These are phyloP conservation scores for Mycena citricolor DNA, from an alignment of 1,284 basidiomycete species.

Conservation along the genomic window DNA sequence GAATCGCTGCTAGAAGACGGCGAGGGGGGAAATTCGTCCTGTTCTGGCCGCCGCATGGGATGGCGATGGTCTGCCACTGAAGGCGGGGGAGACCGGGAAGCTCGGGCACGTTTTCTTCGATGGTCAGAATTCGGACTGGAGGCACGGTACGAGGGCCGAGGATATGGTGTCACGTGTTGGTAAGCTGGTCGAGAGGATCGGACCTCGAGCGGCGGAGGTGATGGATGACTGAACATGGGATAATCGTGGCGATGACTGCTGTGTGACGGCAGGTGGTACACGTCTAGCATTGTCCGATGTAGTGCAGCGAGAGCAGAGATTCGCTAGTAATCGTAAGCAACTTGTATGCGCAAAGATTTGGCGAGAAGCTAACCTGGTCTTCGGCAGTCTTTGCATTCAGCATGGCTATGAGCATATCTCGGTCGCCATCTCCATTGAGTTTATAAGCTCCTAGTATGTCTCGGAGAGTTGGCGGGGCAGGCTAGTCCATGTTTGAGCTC, in stretches of 20 bases:
- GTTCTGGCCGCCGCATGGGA: constrained; percentile 32
- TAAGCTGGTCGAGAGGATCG: constrained; percentile 18
- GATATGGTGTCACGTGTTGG: constrained; percentile 30
- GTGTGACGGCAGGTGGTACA: constrained; percentile 36
- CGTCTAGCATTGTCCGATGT: constrained; percentile 67
- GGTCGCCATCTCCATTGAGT: constrained; percentile 82
- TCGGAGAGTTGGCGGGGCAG: constrained; percentile 74
- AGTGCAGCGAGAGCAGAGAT: constrained; percentile 66
- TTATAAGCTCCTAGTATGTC: constrained; percentile 85
- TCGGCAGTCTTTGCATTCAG: constrained; percentile 87
- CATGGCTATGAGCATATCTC: constrained; percentile 85
- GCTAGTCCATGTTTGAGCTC: constrained; percentile 35
- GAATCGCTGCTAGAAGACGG: constrained; percentile 48
- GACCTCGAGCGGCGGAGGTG: constrained; percentile 28
- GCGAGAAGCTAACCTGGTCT: constrained; percentile 63
- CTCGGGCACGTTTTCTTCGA: constrained; percentile 50
- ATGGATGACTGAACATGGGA: constrained; percentile 36
- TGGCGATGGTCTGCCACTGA: constrained; percentile 28
- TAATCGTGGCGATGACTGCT: constrained; percentile 31
- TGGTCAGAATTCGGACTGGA: constrained; percentile 29
- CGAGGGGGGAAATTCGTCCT: constrained; percentile 44
- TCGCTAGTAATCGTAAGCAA: constrained; percentile 44
- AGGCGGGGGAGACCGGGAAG: constrained; percentile 35
- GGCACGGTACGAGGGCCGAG: constrained; percentile 34
- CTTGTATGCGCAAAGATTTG: constrained; percentile 16